These are phyloP conservation scores for Rhodofomes roseus DNA, from an alignment of 1,284 basidiomycete genomes.

Conservation along the genomic window DNA sequence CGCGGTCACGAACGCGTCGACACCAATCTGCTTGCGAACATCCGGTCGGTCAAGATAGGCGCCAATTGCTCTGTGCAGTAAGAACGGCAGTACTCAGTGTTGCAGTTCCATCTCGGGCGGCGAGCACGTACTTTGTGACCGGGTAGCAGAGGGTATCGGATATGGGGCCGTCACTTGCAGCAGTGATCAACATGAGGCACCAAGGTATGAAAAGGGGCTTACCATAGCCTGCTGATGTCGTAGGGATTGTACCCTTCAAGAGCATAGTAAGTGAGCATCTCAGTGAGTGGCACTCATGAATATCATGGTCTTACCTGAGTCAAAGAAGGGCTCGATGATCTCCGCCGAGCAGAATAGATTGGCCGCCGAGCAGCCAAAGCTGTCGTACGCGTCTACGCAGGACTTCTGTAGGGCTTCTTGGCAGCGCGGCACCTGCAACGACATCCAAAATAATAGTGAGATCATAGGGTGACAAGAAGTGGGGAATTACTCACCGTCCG, in stretches of 20 bases:
- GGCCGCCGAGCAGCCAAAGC: conserved; percentile 37
- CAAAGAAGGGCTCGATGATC: conserved; percentile 2
- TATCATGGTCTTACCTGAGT: background rate
- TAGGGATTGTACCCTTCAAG: conserved; percentile 22
- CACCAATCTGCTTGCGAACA: conserved; percentile 55
- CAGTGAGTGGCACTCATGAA: no score
- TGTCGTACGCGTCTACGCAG: conserved; percentile 32
- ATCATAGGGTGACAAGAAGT: conserved; percentile 1
- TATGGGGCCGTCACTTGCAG: conserved; percentile 10
- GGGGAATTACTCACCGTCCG: conserved; percentile 29
- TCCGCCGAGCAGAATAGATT: conserved; percentile 31
- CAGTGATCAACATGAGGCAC: background rate
- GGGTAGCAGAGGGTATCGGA: conserved; percentile 25
- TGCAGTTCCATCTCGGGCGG: background rate
- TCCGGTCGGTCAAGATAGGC: conserved; percentile 53
- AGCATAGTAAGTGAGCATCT: background rate
- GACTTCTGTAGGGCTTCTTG: conserved; percentile 2
- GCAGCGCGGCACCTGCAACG: conserved; percentile 17
- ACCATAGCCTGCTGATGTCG: conserved; percentile 23
- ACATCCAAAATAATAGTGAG: conserved; percentile 4
- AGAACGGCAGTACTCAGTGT: background rate
- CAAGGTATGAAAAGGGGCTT: background rate
- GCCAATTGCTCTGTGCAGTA: conserved; percentile 37
- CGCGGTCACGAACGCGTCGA: conserved; percentile 41
- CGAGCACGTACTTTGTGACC: conserved; percentile 12